Evolutionary conservation across 371 early-diverging fungal genomes (phyloP), one percentile per base, ranked within the genome.

Genomic region (Entomophthora muscae): DNA sequence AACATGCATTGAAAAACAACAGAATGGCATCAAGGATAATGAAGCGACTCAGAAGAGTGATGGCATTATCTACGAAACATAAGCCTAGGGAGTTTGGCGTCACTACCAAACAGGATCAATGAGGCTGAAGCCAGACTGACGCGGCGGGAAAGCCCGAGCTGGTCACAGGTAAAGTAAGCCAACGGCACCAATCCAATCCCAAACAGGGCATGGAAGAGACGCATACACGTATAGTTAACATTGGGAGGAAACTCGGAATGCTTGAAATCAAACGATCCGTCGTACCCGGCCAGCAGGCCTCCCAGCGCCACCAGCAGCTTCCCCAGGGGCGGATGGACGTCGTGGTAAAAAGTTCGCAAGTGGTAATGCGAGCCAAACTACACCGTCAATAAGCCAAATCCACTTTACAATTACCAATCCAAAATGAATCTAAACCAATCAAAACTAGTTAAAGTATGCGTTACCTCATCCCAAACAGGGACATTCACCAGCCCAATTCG

Each of bases 271-370:
- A 95, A 99, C 0, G 81, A 73, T 2, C 92, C 93, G 71, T 94
- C 75, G 68, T 93, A 97, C 1, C 91, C 89, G 30, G 86, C 89
- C 10, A 99, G 57, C 32, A 81, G 73, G 57, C 93, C 99, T 13
- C 95, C 83, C 13, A 98, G 73, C 1, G 92, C 99, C 10, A 94
- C 86, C 27, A 99, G 76, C 78, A 99, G 90, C 75, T 99, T 99
- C 57, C 99, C 99, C 53, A 99, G 81, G 0, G 99, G 99, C 53
- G 99, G 99, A 77, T 99, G 99, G 0, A 99, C 99, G 75, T 99
- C 99, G 72, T 96, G 95, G 72, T 98, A 88, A 70, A 98, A 99
- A 52, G 87, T 86, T 55, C 84, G 80, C 65, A 92, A 89, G 63
- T 96, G 73, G 72, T 98, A 98, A 72, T 93, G 79, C 22, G 90